Base-by-base conservation (phyloP, 352 stramenopile species). In the Phytophthora megakarya region DNA sequence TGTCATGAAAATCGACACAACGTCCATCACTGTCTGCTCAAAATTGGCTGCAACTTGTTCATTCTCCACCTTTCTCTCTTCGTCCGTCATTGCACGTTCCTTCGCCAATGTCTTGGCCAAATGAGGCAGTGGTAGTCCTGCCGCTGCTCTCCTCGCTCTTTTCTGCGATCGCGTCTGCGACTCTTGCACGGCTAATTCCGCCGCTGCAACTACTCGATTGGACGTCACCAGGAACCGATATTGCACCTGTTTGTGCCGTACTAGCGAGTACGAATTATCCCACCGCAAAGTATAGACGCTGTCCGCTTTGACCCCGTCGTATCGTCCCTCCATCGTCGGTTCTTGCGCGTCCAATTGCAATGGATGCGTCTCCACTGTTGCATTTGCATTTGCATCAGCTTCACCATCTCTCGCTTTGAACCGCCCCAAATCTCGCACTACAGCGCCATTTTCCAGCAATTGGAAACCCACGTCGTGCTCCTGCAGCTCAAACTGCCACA, bases 191-290 rank as follows among this genome's bases (percentile, higher is more conserved):
- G 80, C 84, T 7, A 71, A 65, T n/a, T 88, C 62, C 3, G 84
- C 82, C 0, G 81, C 79, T 33, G 56, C 59, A 35, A 88, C 67
- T 16, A 71, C 78, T 0, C 61, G 54, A 15, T 61, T 66, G 1
- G 80, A 84, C 1, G 69, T 80, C 30, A 81, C 46, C 3, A 89
- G 49, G 18, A 82, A 78, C 8, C 84, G 73, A 47, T 92, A 93
- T 18, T 67, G 67, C 19, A 93, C 66, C 12, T 72, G 55, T 35
- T 93, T 93, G 65, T 85, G 76, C 5, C 84, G 80, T 22, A 91
- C 66, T 26, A 89, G 65, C 47, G 84, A 93, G 66, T 93, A 93
- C 28, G 75, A 78, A 56, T 93, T 93, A 52, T 91, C 82, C 84
- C 84, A 93, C 5, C 69, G 71, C 35, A 93, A 72, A 32, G 80